Conservation (phyloP, 2,329 filamentous ascomycete species). For the Colletotrichum sp. region DNA sequence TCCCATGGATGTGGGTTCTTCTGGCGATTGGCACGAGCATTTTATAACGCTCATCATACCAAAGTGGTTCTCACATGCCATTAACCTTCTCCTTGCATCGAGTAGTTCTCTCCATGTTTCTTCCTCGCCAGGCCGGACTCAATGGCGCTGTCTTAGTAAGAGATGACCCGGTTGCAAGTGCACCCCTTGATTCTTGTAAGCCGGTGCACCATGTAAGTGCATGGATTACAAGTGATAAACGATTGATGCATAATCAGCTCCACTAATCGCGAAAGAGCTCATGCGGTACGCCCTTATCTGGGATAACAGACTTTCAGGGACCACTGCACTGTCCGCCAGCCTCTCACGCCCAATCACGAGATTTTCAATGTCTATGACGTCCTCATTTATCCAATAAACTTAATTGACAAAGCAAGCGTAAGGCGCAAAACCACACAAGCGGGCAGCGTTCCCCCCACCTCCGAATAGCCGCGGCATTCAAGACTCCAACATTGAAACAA, state of each 20-base stretch:
- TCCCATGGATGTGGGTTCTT: not conserved
- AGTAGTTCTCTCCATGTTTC: not conserved
- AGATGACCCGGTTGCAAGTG: not conserved
- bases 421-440: not conserved
- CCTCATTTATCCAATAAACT: not conserved
- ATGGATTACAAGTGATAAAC: fast-evolving
- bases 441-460: not conserved
- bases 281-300: not conserved
- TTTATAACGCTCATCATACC: not conserved
- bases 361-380: not conserved
- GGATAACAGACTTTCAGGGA: not conserved
- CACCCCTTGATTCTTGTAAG: not conserved
- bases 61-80: not conserved
- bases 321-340: not conserved
- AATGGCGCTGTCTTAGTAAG: not conserved
- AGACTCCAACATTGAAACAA: not conserved
- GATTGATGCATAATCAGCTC: not conserved
- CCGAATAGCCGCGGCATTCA: not conserved
- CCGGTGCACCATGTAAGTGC: not conserved
- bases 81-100: not conserved
- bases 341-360: not conserved
- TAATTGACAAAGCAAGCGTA: not conserved
- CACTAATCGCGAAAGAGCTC: not conserved
- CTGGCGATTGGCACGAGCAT: not conserved
- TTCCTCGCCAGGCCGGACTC: not conserved